Evolutionary conservation across 163 green algal species (phyloP), one percentile per base, ranked within the genome.

Genomic region (Volvox carteri): DNA sequence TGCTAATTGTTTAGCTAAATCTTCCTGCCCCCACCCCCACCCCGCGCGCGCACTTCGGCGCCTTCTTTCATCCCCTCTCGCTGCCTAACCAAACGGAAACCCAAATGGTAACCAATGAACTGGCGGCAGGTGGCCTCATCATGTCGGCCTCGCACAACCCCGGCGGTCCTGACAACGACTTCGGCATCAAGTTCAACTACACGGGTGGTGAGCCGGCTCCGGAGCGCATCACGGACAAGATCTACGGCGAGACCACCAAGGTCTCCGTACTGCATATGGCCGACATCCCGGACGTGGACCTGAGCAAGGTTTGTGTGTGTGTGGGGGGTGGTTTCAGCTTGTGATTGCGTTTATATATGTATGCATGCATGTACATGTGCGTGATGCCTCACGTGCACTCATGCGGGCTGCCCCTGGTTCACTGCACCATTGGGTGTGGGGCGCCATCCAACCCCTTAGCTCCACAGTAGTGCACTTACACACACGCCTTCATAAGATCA

Each of bases 151-250:
- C 92, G 89, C 98, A 99, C 95, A 99, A 99, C 96, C 98, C 98
- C 14, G 98, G 95, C 30, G 97, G 97, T 74, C 95, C 96, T 4
- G 95, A 99, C 23, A 96, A 98, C 90, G 98, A 99, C 95, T 99
- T 98, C 94, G 98, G 98, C 91, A 99, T 99, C 95, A 99, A 99
- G 94, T 99, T 99, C 95, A 99, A 99, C 95, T 99, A 98, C 95
- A 97, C 44, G 50, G 42, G 44, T 78, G 90, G 93, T 41, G 97
- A 99, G 95, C 98, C 98, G 42, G 98, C 98, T 4, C 98, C 98
- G 14, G 98, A 99, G 96, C 95, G 95, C 85, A 99, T 99, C 93
- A 99, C 98, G 11, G 96, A 99, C 91, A 96, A 98, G 85, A 99
- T 99, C 92, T 99, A 94, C 70, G 95, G 91, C 21, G 96, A 97